Base-by-base conservation (phyloP, 305 asterid species). In the Solanum hybrid region DNA sequence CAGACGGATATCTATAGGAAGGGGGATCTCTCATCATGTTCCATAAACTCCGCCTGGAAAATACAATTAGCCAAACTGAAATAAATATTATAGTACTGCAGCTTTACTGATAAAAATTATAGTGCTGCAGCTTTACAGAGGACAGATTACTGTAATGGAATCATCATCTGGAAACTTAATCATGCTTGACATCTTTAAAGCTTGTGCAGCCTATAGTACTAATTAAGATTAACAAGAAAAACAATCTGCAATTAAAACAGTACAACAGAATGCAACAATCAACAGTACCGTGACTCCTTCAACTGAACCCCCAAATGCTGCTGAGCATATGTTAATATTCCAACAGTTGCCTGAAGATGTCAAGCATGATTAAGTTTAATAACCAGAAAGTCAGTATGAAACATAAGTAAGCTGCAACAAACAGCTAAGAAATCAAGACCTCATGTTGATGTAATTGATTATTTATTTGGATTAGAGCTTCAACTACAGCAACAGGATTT, bases 41-140 rank as follows among this genome's bases (percentile, higher is more conserved):
- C 99, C 99, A 98, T 98, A 92, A 97, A 95, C 95, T 98, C 99
- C 3, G 98, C 99, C 99, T 97, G 95, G 90, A 95, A 89, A 18
- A 46, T 29, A 84, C 74, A 84, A 84, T 51, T 31, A 51, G 74
- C 40, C 74, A 84, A 83, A 84, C 11, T 18, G 61, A 78, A 40
- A 51, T 18, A 46, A 78, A 64, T 1, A 11, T 40, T 40, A 40
- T 40, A 40, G 18, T 42, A 42, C 57, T 42, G 57, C 57, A 40
- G 51, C 6, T 40, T 40, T 40, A 40, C n/a, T 20, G 71, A 83
- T 46, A 83, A 83, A 8, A 83, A 84, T 29, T 46, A 51, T 20
- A 29, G 14, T 78, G 11, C 67, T 46, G 14, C 87, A 1, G 87
- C 73, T 40, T 42, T 82, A 83, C 69, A 46, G 26, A 83, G 71